Conservation (phyloP, 768 basidiomycete genomes). For the Heimioporus sp. region DNA sequence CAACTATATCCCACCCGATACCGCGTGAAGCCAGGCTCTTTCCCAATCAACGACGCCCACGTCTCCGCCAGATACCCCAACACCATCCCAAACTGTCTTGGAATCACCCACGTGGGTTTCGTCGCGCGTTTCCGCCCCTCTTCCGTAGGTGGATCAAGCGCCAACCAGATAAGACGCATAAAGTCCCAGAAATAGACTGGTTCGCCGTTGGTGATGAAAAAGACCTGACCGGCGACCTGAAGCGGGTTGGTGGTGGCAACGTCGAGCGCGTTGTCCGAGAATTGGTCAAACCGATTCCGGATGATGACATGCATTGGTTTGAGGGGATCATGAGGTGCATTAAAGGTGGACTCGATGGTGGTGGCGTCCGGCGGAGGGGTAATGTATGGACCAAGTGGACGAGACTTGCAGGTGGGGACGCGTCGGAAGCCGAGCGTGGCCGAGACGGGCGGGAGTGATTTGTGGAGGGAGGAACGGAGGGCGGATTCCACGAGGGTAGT, state of each 20-base stretch:
- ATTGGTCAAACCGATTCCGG: conserved; percentile 81
- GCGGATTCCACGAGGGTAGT: conserved; percentile 42
- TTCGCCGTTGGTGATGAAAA: conserved; percentile 97
- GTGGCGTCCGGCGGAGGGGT: conserved; percentile 57
- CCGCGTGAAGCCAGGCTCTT: conserved; percentile 81
- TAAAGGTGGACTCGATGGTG: conserved; percentile 55
- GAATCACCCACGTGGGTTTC: conserved; percentile 46
- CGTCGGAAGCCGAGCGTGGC: conserved; percentile 62
- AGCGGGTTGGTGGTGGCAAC: conserved; percentile 55
- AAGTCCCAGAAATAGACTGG: conserved; percentile 98
- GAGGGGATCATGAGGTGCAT: conserved; percentile 39
- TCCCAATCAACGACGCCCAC: conserved; percentile 69
- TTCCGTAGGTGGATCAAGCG: conserved; percentile 49
- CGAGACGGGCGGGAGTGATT: conserved; percentile 59
- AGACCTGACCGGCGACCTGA: conserved; percentile 87
- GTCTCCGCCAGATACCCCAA: conserved; percentile 74
- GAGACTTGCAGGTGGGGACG: conserved; percentile 76
- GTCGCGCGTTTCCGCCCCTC: conserved; percentile 43
- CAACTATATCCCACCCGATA: conserved; percentile 82
- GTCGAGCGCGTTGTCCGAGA: conserved; percentile 57
- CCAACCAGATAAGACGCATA: conserved; percentile 73
- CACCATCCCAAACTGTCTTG: conserved; percentile 62
- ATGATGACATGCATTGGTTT: conserved; percentile 51
- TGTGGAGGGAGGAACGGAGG: conserved; percentile 39
- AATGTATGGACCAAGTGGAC: conserved; percentile 82